phyloP scores from a whole-genome alignment of 2,329 filamentous ascomycete species.

The Aspergillus sclerotialis region DNA sequence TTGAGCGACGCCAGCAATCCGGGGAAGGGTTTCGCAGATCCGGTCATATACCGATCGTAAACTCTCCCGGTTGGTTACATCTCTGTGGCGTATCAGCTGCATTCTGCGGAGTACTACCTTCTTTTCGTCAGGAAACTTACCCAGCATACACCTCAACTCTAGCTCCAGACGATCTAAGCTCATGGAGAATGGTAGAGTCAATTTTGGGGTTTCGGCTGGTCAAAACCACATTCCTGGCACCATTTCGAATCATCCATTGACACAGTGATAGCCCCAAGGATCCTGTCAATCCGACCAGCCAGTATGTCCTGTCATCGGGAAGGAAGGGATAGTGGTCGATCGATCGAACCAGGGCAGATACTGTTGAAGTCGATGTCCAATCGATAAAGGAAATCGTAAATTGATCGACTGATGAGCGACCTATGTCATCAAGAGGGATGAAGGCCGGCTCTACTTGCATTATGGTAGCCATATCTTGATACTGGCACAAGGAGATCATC shows the following conservation, averaged over 20 bases:
- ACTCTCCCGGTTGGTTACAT: neutral
- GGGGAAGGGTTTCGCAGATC: neutral
- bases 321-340: constrained; percentile 6
- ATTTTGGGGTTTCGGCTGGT: constrained; percentile 16
- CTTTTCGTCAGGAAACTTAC: too few species aligned
- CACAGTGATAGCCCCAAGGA: constrained; percentile 16
- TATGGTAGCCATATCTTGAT: neutral
- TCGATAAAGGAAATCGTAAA: constrained; percentile 5
- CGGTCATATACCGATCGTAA: neutral
- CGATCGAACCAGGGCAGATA: neutral
- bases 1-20: neutral
- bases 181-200: constrained; percentile 1
- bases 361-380: constrained; percentile 2
- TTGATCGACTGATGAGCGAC: neutral
- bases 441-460: neutral
- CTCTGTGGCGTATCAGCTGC: too few species aligned
- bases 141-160: too few species aligned
- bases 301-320: constrained; percentile 15
- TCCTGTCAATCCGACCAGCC: constrained; percentile 18
- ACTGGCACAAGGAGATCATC: neutral
- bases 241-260: constrained; percentile 17
- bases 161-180: too few species aligned
- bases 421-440: neutral
- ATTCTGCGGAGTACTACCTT: too few species aligned
- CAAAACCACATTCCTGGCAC: constrained; percentile 15